Evolutionary conservation across 2,329 filamentous ascomycete species (phyloP).

Genomic region (Fusarium hainanense): DNA sequence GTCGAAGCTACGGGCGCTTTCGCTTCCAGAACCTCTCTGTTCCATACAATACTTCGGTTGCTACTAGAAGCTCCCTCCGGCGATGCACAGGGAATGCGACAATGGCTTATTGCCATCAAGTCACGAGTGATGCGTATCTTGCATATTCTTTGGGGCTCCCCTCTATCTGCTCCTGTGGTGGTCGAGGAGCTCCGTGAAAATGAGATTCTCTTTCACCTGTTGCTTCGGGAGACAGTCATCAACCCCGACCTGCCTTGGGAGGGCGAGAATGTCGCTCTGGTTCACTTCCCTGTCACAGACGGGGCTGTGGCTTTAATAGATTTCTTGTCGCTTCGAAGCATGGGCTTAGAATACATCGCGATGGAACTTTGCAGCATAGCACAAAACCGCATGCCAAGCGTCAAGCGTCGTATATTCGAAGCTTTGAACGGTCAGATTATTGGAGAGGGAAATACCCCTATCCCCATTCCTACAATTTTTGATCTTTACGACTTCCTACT

Average conservation of each 20-base stretch:
- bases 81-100: conserved; percentile 69
- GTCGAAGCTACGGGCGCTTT: conserved; percentile 77
- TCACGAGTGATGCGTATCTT: conserved; percentile 78
- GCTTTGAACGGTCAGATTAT: conserved; percentile 82
- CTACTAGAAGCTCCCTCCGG: conserved; percentile 74
- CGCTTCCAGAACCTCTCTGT: conserved; percentile 76
- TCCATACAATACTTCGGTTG: conserved; percentile 83
- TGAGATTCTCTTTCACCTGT: conserved; percentile 82
- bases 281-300: conserved; percentile 75
- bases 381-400: conserved; percentile 74
- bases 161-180: conserved; percentile 78
- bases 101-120: conserved; percentile 77
- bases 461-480: conserved; percentile 81
- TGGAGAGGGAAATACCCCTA: conserved; percentile 72
- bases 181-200: conserved; percentile 83
- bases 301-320: conserved; percentile 78
- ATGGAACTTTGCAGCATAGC: conserved; percentile 84
- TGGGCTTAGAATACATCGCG: conserved; percentile 85
- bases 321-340: conserved; percentile 80
- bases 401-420: conserved; percentile 75
- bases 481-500: conserved; percentile 91
- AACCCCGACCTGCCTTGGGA: conserved; percentile 80
- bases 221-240: conserved; percentile 78
- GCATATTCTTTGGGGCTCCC: conserved; percentile 83
- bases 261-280: conserved; percentile 66